Base-by-base conservation (phyloP, 345 rosid genomes). In the Populus euphratica region DNA sequence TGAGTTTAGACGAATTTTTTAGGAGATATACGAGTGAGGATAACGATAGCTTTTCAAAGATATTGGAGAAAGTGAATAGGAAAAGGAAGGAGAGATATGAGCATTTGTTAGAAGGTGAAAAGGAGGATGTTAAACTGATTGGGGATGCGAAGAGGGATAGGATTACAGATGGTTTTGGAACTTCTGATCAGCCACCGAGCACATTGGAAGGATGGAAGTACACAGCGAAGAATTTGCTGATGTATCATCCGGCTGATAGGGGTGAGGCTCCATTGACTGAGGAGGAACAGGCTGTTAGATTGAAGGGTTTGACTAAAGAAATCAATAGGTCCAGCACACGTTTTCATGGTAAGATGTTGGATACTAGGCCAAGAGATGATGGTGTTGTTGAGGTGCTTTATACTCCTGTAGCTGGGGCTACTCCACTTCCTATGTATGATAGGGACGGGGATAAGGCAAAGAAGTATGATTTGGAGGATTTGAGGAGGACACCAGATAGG, bases 161-260 rank as follows among this genome's bases (percentile, higher is more conserved):
- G 85, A 87, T 92, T 70, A 96, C 99, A 0, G 99, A 96, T 81
- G 99, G 99, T 25, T 96, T 90, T 59, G 99, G 97, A 29, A 93
- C 99, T 0, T 93, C 98, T 38, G 86, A 94, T 86, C 99, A 96
- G 86, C 99, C 99, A 2, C 85, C 88, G 0, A 89, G 93, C 70
- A 92, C 97, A 4, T 86, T 96, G 76, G 93, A 91, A 74, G 95
- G 95, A 33, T 96, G 99, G 97, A 90, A 91, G 25, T 96, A 90
- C 77, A 91, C 90, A 0, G 89, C 99, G 0, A 94, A 92, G 91
- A 96, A 96, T 85, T 89, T 96, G 78, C 85, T 96, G 77, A 96
- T 96, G 99, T 96, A 96, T 73, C 95, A 96, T 81, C 98, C 99
- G 0, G 85, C 97, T 68, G 97, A 95, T 83, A 81, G 91, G 1